Base-by-base conservation (phyloP, 139 green algal species). In the Raphidocelis subcapitata region DNA sequence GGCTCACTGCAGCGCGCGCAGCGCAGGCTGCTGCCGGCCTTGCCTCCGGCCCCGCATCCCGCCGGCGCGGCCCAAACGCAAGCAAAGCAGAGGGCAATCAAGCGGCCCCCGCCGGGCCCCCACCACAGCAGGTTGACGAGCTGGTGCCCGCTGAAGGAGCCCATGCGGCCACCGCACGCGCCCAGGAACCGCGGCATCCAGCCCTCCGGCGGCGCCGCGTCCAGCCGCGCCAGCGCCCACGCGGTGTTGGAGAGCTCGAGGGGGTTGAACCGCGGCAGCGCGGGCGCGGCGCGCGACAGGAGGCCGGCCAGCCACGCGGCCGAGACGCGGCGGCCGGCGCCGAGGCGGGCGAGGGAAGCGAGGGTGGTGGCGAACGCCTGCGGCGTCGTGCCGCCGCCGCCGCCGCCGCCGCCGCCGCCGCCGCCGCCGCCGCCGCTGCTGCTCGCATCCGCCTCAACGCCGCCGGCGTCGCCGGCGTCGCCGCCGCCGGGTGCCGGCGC, bases 91-190 rank as follows among this genome's bases (percentile, higher is more conserved):
- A n/a, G n/a, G n/a, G n/a, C n/a, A n/a, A n/a, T n/a, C n/a, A n/a
- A n/a, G n/a, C n/a, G n/a, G n/a, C n/a, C 12, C 41, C 41, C 41
- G 41, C 8, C 8, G 41, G 41, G 8, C 8, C 8, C 41, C 8
- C 41, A 65, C 70, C 70, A 77, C 23, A 77, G 37, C 31, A 77
- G 28, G 15, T 33, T 70, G 31, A 20, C 51, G 8, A 77, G 70
- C 61, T 77, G 70, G 1, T 23, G 35, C 31, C 56, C 61, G 10
- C 31, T 69, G 23, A 77, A 57, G 3, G 12, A 31, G 1, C 60
- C 47, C 32, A 57, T 14, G 41, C 23, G 31, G 0, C 60, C 62
- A 20, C 33, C 20, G 10, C 10, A 12, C 3, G 33, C 47, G 4
- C 26, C 20, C 21, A 77, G 31, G 32, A 71, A 70, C 4, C 16